Percentiles rank a stretch among this genome's conserved stretches.
Evolutionary conservation across 2,329 filamentous ascomycete genomes (phyloP).

Genomic region (Amphichorda felina): DNA sequence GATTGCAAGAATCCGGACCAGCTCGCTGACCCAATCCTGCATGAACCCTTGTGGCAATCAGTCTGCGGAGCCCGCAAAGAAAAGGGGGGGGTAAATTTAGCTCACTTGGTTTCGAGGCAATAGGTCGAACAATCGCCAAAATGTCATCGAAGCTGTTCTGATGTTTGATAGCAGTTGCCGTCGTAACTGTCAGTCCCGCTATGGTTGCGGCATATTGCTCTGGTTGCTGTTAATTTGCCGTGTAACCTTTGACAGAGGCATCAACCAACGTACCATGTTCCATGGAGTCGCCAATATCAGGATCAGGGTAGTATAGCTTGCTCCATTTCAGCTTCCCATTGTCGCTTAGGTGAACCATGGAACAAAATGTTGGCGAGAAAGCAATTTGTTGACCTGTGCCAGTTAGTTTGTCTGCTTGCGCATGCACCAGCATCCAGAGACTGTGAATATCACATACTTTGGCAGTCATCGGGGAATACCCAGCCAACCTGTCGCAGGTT

Average conservation of each 20-base stretch:
- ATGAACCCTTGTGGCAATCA: conserved; percentile 35
- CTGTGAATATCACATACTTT: conserved; percentile 37
- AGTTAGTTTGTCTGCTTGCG: not conserved
- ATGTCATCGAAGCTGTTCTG: conserved; percentile 56
- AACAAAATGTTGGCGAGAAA: conserved; percentile 48
- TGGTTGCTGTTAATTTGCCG: conserved; percentile 12
- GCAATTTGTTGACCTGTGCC: conserved; percentile 42
- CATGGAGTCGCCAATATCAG: conserved; percentile 33
- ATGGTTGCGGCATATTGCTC: conserved; percentile 45
- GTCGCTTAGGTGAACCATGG: conserved; percentile 44
- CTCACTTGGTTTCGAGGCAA: conserved; percentile 7
- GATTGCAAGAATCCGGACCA: conserved; percentile 58
- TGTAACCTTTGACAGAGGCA: not conserved
- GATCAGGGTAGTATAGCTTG: conserved; percentile 35
- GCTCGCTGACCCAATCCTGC: conserved; percentile 50
- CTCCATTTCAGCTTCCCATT: conserved; percentile 50
- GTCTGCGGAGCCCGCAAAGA: too few relatives aligned
- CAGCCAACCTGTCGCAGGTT: conserved; percentile 71
- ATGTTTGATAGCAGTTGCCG: conserved; percentile 31
- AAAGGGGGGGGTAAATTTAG: not conserved
- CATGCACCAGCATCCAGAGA: not conserved
- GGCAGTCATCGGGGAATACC: conserved; percentile 51
- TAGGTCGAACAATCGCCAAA: conserved; percentile 51
- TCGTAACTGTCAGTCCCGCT: conserved; percentile 45
- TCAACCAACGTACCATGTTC: conserved; percentile 29